These are phyloP conservation scores for Phycomyces blakesleeanus DNA, from an alignment of 192 early-diverging fungal species.

Conservation along the genomic window DNA sequence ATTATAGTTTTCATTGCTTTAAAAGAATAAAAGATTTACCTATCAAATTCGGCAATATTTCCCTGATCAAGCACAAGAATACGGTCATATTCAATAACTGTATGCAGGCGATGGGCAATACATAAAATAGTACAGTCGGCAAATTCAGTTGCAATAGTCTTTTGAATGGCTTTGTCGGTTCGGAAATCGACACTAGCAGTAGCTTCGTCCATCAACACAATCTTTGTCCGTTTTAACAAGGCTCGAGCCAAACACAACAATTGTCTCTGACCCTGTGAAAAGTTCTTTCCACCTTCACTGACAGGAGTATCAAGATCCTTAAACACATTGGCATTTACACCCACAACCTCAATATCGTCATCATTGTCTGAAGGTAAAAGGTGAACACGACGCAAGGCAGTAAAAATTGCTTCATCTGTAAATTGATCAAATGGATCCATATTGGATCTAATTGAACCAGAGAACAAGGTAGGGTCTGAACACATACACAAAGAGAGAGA, in stretches of 20 bases:
- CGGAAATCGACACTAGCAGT: conserved; percentile 50
- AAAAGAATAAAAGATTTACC: conserved; percentile 4
- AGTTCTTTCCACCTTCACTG: conserved; percentile 78
- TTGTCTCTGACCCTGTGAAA: conserved; percentile 79
- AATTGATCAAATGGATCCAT: conserved; percentile 85
- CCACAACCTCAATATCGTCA: conserved; percentile 2
- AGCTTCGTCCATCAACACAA: conserved; percentile 57
- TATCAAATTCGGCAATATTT: conserved; percentile 71
- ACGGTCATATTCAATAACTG: conserved; percentile 69
- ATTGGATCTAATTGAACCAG: conserved; percentile 70
- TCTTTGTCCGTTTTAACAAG: conserved; percentile 49
- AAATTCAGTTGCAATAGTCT: conserved; percentile 52
- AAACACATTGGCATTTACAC: conserved; percentile 19
- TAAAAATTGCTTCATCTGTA: conserved; percentile 74
- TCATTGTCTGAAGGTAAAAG: conserved; percentile 19
- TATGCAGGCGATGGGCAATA: conserved; percentile 55
- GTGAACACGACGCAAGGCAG: conserved; percentile 73
- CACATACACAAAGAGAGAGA: background rate
- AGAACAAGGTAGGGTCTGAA: conserved; percentile 43
- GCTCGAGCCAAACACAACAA: conserved; percentile 77
- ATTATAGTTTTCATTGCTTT: background rate
- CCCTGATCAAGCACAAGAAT: conserved; percentile 81
- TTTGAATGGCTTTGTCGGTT: conserved; percentile 58
- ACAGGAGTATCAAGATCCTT: conserved; percentile 42
- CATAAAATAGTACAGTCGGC: conserved; percentile 56